phyloP scores from a whole-genome alignment of 257 asterid genomes.

The Plantago elongata region DNA sequence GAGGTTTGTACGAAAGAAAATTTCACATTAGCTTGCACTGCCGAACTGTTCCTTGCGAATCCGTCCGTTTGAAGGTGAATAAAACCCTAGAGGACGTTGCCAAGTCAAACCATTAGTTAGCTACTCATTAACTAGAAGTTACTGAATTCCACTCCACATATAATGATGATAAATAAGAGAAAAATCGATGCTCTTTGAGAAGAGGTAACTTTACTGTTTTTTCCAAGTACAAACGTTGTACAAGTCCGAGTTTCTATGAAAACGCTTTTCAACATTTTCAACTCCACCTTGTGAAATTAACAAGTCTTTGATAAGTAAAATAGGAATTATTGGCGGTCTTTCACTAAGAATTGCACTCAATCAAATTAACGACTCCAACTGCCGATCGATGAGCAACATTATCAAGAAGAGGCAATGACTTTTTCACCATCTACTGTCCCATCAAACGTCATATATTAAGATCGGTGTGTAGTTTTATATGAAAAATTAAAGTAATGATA shows the following conservation, averaged over 20 bases:
- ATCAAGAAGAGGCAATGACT: conserved; percentile 1
- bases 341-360: conserved; percentile 8
- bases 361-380: conserved; percentile 4
- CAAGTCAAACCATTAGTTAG: background rate
- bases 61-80: no score
- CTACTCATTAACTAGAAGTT: no score
- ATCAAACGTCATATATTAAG: no score
- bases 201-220: background rate
- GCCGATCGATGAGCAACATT: background rate
- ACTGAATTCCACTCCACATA: background rate
- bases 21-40: no score
- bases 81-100: no score
- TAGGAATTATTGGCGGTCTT: conserved; percentile 6
- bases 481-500: no score
- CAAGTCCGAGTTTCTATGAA: background rate
- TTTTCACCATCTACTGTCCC: no score
- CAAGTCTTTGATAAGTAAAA: background rate
- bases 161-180: conserved; percentile 10
- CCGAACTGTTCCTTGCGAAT: no score
- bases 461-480: no score
- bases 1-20: no score
- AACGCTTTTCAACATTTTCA: background rate
- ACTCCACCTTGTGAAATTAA: conserved; percentile 2
- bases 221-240: background rate
- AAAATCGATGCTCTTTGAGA: background rate